Conservation (phyloP, 2,329 filamentous ascomycete species). For the Westerdykella aurantiaca region DNA sequence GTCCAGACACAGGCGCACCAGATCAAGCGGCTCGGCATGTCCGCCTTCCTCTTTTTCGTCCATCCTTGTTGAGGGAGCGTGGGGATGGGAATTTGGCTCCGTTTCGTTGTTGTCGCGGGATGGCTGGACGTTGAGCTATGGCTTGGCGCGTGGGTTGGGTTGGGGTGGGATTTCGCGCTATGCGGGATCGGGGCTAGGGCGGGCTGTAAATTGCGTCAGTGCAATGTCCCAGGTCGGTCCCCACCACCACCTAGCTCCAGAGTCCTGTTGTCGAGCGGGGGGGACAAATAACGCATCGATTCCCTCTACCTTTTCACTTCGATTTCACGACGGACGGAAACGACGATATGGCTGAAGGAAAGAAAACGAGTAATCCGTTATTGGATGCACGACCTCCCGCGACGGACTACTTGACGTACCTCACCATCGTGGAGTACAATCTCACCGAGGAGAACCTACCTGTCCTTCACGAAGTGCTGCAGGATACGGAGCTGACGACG, state of each 20-base stretch:
- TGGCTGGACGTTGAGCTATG: neutral
- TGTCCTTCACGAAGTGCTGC: slow-evolving; percentile 61
- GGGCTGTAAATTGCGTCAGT: neutral
- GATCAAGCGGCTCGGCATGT: slow-evolving; percentile 81
- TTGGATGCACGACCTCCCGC: slow-evolving; percentile 55
- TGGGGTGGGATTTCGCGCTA: slow-evolving; percentile 3
- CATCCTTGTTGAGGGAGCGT: slow-evolving; percentile 50
- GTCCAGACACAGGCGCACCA: slow-evolving; percentile 89
- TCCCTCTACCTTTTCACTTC: neutral
- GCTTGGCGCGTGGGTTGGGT: neutral
- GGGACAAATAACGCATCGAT: neutral
- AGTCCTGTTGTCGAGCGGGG: neutral
- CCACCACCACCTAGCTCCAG: neutral
- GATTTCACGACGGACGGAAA: neutral
- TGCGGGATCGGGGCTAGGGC: neutral
- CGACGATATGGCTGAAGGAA: slow-evolving; percentile 26
- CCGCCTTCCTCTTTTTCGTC: slow-evolving; percentile 73
- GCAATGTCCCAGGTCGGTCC: neutral
- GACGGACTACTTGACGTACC: slow-evolving; percentile 68
- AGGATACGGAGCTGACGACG: slow-evolving; percentile 62
- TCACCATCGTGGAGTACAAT: slow-evolving; percentile 71
- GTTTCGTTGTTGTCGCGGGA: neutral
- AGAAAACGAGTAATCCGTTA: slow-evolving; percentile 43
- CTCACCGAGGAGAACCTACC: slow-evolving; percentile 62
- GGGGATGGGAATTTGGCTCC: neutral